Evolutionary conservation across 495 filamentous ascomycete species (phyloP).

Genomic region (Penicillium flavigenum): DNA sequence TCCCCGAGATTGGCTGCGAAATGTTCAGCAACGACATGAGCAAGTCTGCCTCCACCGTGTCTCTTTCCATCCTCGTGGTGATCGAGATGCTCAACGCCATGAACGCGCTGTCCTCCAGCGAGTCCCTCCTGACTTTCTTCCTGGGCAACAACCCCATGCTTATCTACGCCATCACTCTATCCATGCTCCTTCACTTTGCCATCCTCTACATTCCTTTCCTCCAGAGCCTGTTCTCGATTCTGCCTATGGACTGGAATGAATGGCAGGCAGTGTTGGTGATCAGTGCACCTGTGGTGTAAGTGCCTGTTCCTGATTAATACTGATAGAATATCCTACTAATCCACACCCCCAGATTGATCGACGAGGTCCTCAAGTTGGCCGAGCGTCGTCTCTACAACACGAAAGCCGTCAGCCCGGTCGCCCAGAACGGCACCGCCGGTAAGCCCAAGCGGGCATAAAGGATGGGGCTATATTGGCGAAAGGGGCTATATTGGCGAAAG

Average conservation of each 20-base stretch:
- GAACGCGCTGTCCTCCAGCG: conserved; percentile 95
- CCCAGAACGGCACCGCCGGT: conserved; percentile 35
- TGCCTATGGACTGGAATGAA: conserved; percentile 83
- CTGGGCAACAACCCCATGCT: conserved; percentile 97
- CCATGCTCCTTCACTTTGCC: conserved; percentile 95
- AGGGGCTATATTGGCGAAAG: conserved; percentile 6
- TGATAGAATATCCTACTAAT: conserved; percentile 16
- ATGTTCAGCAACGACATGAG: conserved; percentile 92
- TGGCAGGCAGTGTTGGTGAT: conserved; percentile 92
- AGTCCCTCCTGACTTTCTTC: conserved; percentile 89
- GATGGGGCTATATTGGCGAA: conserved; percentile 6
- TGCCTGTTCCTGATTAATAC: conserved; percentile 15
- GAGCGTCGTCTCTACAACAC: conserved; percentile 63
- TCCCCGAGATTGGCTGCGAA: conserved; percentile 87
- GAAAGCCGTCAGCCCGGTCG: conserved; percentile 16
- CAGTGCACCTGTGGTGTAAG: conserved; percentile 92
- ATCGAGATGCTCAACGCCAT: conserved; percentile 99
- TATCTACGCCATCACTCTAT: conserved; percentile 88
- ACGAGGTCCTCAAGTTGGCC: conserved; percentile 80
- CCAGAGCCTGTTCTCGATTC: conserved; percentile 84
- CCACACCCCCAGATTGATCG: conserved; percentile 65
- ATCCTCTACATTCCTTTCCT: conserved; percentile 91
- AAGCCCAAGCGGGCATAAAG: conserved; percentile 45
- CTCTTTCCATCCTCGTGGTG: conserved; percentile 86
- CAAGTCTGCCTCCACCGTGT: conserved; percentile 92